Conservation (phyloP, 2,329 filamentous ascomycete genomes). For the Aspergillus sojae region DNA sequence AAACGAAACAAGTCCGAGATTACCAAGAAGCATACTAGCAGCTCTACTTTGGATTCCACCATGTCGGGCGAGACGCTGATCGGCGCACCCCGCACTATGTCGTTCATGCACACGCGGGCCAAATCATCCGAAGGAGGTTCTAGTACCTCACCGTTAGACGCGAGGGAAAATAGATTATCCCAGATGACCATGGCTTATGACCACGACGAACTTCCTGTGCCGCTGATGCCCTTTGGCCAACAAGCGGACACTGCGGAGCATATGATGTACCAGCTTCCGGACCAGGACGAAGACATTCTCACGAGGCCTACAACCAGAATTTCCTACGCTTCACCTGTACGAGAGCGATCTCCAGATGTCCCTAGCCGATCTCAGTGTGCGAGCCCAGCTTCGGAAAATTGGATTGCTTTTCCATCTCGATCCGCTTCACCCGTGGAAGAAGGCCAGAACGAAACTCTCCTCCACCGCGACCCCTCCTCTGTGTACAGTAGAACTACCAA, state of each 20-base stretch:
- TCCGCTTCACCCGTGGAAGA: slow-evolving; percentile 33
- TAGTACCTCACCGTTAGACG: slow-evolving; percentile 56
- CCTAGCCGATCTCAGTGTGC: slow-evolving; percentile 36
- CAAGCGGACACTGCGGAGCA: slow-evolving; percentile 32
- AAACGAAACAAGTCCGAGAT: slow-evolving; percentile 71
- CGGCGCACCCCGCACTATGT: slow-evolving; percentile 57
- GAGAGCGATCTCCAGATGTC: slow-evolving; percentile 30
- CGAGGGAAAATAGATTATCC: slow-evolving; percentile 47
- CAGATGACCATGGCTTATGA: slow-evolving; percentile 52
- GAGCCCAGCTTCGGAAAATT: slow-evolving; percentile 45
- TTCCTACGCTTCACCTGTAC: slow-evolving; percentile 31
- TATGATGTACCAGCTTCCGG: slow-evolving; percentile 28
- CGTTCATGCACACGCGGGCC: slow-evolving; percentile 78
- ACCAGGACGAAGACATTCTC: slow-evolving; percentile 31
- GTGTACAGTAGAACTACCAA: slow-evolving; percentile 33
- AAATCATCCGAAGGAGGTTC: slow-evolving; percentile 62
- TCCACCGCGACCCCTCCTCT: slow-evolving; percentile 37
- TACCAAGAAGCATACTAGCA: slow-evolving; percentile 64
- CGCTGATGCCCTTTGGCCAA: slow-evolving; percentile 33
- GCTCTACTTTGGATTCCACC: slow-evolving; percentile 48
- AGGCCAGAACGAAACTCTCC: slow-evolving; percentile 22
- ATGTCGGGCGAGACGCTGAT: slow-evolving; percentile 49
- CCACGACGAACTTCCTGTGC: slow-evolving; percentile 35
- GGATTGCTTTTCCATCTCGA: slow-evolving; percentile 43
- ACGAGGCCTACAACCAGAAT: slow-evolving; percentile 36